Conservation (phyloP, 176 grass and related monocot species). For the Alopecurus myosuroides region DNA sequence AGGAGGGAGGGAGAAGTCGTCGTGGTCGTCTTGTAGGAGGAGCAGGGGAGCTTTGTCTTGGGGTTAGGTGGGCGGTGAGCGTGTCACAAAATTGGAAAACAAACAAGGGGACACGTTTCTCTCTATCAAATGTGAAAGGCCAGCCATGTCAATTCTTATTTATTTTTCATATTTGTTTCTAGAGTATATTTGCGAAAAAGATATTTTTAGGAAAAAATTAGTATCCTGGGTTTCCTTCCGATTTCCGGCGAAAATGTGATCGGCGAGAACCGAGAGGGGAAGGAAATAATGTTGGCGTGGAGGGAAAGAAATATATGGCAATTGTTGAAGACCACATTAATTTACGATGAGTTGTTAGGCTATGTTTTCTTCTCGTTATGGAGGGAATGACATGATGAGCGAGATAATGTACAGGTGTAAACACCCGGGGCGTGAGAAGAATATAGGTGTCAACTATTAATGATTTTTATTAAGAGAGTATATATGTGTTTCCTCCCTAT, state of each 20-base stretch:
- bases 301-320: not conserved
- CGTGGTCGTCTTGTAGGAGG: not conserved
- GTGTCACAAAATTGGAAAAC: not conserved
- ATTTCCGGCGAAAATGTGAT: too few species aligned
- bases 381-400: not conserved
- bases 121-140: not conserved
- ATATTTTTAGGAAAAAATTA: too few species aligned
- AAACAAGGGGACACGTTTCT: not conserved
- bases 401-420: not conserved
- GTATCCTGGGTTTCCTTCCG: not conserved
- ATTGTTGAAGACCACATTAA: not conserved
- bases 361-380: not conserved
- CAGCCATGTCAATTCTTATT: not conserved
- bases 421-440: not conserved
- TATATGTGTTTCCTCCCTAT: too few species aligned
- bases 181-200: too few species aligned
- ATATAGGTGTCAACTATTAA: not conserved
- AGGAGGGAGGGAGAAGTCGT: not conserved
- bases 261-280: too few species aligned
- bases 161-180: too few species aligned
- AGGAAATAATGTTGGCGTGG: too few species aligned
- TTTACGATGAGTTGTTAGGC: not conserved
- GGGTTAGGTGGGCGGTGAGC: conserved; percentile 2
- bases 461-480: not conserved
- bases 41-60: not conserved